Evolutionary conservation across 2,329 filamentous ascomycete species (phyloP).

Genomic region (Fusarium irregulare): DNA sequence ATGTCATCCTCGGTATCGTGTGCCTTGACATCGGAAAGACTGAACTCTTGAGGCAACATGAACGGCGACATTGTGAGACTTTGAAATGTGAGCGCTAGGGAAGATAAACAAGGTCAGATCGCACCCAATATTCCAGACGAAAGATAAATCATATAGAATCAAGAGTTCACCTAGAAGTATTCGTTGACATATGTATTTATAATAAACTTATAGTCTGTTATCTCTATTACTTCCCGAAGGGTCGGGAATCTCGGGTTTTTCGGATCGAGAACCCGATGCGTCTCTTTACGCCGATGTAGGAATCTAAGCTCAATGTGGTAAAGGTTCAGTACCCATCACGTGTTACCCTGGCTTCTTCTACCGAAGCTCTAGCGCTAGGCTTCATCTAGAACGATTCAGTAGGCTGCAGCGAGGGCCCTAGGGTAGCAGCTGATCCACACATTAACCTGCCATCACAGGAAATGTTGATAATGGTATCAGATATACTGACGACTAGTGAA

Average conservation of each 20-base stretch:
- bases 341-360: neutral
- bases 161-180: accelerated
- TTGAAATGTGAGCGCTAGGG: neutral
- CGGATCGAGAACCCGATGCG: neutral
- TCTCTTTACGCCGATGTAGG: neutral
- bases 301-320: neutral
- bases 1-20: neutral
- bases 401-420: neutral
- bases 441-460: too few species aligned
- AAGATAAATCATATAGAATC: neutral
- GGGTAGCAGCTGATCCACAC: neutral
- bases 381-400: too few species aligned
- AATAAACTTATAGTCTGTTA: accelerated
- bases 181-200: neutral
- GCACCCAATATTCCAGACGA: accelerated
- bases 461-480: too few species aligned
- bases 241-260: neutral
- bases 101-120: neutral
- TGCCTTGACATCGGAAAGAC: neutral
- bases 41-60: neutral
- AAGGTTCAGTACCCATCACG: neutral
- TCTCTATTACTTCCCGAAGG: neutral
- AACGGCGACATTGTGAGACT: neutral
- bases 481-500: too few species aligned
- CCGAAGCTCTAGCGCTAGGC: neutral